These are phyloP conservation scores for Leptographium procerum DNA, from an alignment of 2,329 filamentous ascomycete genomes.

Conservation along the genomic window DNA sequence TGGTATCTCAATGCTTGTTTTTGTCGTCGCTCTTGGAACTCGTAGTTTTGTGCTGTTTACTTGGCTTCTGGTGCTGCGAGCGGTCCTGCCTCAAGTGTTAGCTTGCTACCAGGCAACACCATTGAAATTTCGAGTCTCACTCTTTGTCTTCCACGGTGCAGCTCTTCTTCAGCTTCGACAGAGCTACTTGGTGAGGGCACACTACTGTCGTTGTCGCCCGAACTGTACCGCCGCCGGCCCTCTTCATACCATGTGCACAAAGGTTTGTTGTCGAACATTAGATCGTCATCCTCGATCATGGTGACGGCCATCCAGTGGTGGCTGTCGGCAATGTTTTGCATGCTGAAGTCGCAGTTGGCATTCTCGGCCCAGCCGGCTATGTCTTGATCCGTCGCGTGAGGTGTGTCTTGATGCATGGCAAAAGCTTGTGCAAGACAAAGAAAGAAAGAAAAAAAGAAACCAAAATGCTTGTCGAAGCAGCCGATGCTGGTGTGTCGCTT, in stretches of 20 bases:
- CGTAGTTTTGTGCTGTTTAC: constrained; percentile 11
- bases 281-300: constrained; percentile 48
- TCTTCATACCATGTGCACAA: constrained; percentile 51
- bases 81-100: constrained; percentile 4
- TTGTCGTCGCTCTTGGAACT: constrained; percentile 4
- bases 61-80: constrained; percentile 10
- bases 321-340: background rate
- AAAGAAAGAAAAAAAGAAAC: background rate
- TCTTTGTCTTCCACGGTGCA: constrained; percentile 28
- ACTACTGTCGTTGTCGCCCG: constrained; percentile 14
- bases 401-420: background rate
- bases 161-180: constrained; percentile 24
- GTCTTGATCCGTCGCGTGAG: background rate
- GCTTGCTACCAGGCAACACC: background rate
- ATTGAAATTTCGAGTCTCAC: constrained; percentile 11
- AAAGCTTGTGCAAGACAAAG: background rate
- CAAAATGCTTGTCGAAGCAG: background rate
- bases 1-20: constrained; percentile 3
- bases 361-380: background rate
- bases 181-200: constrained; percentile 9
- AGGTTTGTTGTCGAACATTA: constrained; percentile 50
- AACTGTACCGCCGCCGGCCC: constrained; percentile 34
- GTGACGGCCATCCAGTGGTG: constrained; percentile 39
- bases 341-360: background rate
- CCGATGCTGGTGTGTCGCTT: background rate